A percentile compares a stretch with the other conserved stretches of the same genome.
These are phyloP conservation scores for Pyrenochaeta sp. DNA, from an alignment of 2,329 filamentous ascomycete species.

Conservation along the genomic window DNA sequence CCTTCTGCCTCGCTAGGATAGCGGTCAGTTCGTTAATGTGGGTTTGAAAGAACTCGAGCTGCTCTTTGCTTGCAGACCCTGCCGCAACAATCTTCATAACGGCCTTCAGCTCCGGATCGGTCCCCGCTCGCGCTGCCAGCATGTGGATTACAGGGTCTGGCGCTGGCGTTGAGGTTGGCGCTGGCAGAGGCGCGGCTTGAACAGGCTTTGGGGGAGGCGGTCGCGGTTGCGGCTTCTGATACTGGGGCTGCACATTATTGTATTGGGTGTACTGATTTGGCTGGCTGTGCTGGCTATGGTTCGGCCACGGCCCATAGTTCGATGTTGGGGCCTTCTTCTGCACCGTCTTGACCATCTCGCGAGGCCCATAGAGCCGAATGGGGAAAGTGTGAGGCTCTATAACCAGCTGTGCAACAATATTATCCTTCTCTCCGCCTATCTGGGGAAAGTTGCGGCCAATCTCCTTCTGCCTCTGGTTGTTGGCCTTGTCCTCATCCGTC, in stretches of 20 bases:
- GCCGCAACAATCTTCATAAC: slow-evolving; percentile 86
- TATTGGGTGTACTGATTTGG: slow-evolving; percentile 38
- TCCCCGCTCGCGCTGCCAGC: slow-evolving; percentile 77
- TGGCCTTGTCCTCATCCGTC: slow-evolving; percentile 68
- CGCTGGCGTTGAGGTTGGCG: slow-evolving; percentile 44
- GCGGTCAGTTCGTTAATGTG: slow-evolving; percentile 81
- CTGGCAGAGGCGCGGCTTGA: slow-evolving; percentile 31
- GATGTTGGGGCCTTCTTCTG: slow-evolving; percentile 42
- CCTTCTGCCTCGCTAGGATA: slow-evolving; percentile 55
- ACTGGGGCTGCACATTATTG: slow-evolving; percentile 23
- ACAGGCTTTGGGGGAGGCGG: slow-evolving; percentile 41
- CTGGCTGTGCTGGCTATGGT: slow-evolving; percentile 37
- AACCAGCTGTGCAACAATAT: slow-evolving; percentile 63
- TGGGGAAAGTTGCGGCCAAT: slow-evolving; percentile 49
- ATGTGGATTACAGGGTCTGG: slow-evolving; percentile 84
- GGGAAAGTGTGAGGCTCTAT: slow-evolving; percentile 84
- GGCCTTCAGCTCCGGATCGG: slow-evolving; percentile 75
- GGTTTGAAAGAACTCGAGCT: slow-evolving; percentile 78
- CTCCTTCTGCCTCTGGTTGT: slow-evolving; percentile 69
- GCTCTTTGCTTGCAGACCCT: slow-evolving; percentile 74
- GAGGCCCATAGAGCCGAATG: slow-evolving; percentile 56
- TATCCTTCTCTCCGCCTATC: slow-evolving; percentile 29
- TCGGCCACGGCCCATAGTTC: slow-evolving; percentile 45
- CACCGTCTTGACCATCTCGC: slow-evolving; percentile 31
- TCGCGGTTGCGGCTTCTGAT: slow-evolving; percentile 28